phyloP scores from a whole-genome alignment of 345 rosid species.

The Nephelium lappaceum region DNA sequence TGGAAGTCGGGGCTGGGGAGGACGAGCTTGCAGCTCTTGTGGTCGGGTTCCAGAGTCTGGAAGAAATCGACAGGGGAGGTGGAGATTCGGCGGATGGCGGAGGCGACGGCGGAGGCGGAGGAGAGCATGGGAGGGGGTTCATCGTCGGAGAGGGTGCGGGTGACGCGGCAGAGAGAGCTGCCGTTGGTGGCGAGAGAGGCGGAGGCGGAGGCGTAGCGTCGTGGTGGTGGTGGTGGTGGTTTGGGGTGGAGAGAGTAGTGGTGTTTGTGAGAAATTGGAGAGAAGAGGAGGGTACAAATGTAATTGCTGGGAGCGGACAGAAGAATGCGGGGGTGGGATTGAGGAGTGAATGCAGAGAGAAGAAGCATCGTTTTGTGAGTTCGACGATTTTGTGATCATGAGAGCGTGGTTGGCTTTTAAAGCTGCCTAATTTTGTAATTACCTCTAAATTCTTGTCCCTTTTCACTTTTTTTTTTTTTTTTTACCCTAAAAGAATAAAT shows the following conservation, averaged over 20 bases:
- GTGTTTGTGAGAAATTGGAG: constrained; percentile 17
- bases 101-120: constrained; percentile 79
- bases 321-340: constrained; percentile 28
- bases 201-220: not conserved
- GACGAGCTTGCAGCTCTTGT: constrained; percentile 50
- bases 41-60: constrained; percentile 62
- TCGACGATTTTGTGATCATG: not conserved
- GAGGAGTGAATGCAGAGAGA: constrained; percentile 54
- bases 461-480: too few relatives aligned
- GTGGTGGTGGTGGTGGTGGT: constrained; percentile 13
- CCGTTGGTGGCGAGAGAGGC: constrained; percentile 38
- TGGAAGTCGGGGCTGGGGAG: constrained; percentile 85
- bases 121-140: constrained; percentile 40
- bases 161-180: constrained; percentile 53
- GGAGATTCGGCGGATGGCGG: constrained; percentile 68
- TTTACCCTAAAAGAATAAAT: too few relatives aligned
- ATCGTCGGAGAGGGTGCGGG: constrained; percentile 41
- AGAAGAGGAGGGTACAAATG: constrained; percentile 31
- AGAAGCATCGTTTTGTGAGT: constrained; percentile 43
- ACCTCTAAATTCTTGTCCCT: too few relatives aligned
- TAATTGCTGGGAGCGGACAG: constrained; percentile 15
- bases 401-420: not conserved
- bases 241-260: constrained; percentile 18
- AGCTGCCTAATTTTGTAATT: not conserved
- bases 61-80: constrained; percentile 74